phyloP scores from a whole-genome alignment of 176 grass and related monocot genomes.

The Carex cristatella region DNA sequence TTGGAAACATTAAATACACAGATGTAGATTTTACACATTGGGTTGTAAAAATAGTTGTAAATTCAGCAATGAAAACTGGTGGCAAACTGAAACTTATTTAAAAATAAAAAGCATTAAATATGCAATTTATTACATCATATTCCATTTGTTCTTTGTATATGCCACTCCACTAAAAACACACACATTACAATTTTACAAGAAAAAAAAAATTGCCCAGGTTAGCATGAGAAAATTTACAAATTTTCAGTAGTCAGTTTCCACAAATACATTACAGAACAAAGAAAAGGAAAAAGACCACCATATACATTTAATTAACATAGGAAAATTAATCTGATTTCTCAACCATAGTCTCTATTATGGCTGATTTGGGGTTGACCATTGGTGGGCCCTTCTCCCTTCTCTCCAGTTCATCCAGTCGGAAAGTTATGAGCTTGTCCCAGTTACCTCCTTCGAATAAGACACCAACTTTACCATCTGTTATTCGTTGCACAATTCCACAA shows the following conservation, averaged over 20 bases:
- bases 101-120: not conserved
- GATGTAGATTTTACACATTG: too few species aligned
- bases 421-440: constrained; percentile 83
- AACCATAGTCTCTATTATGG: constrained; percentile 43
- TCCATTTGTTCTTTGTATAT: not conserved
- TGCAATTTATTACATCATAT: not conserved
- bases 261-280: not conserved
- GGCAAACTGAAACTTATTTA: too few species aligned
- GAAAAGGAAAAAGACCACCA: not conserved
- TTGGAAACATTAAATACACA: not conserved
- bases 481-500: constrained; percentile 71
- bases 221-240: not conserved
- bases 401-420: constrained; percentile 68
- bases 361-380: constrained; percentile 88
- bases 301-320: not conserved
- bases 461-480: constrained; percentile 75
- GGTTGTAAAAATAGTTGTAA: too few species aligned
- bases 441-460: constrained; percentile 87
- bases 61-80: too few species aligned
- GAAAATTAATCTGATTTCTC: constrained; percentile 15
- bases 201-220: not conserved
- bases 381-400: constrained; percentile 79
- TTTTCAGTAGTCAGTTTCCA: not conserved
- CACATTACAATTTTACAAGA: not conserved
- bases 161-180: not conserved